Base-by-base conservation (phyloP, 163 green algal species). In the Chlorella variabilis region DNA sequence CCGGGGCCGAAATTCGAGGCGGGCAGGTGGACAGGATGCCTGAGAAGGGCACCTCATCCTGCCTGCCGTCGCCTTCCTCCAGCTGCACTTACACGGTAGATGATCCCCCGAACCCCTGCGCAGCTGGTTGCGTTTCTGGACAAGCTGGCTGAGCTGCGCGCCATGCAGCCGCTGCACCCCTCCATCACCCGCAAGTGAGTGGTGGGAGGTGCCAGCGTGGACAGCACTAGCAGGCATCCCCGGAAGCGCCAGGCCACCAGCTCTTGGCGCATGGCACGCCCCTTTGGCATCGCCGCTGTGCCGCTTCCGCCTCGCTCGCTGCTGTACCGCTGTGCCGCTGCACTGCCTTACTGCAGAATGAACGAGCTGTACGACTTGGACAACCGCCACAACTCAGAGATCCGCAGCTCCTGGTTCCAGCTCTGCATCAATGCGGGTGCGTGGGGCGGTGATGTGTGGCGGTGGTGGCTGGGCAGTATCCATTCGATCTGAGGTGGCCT, bases 91-190 rank as follows among this genome's bases (percentile, higher is more conserved):
- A n/a, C n/a, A n/a, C n/a, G n/a, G n/a, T n/a, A n/a, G n/a, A n/a
- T n/a, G n/a, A n/a, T n/a, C n/a, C n/a, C n/a, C n/a, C n/a, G n/a
- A n/a, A n/a, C n/a, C n/a, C 58, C 21, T 38, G 58, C 15, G 36
- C 83, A 93, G 87, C 33, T 94, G 21, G 89, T 95, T 17, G 90
- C 91, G 8, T 97, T 98, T 82, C 83, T 98, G 70, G 90, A 95
- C 39, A 89, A 90, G 81, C 91, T 98, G 82, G 59, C 36, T 4
- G 86, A 90, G 83, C 85, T 92, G 58, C 81, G 90, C 25, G 58
- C 77, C 1, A 56, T 85, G 74, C 81, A 87, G 74, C 87, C 91
- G 0, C 77, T 96, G 71, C 85, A 93, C 49, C 65, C 79, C 4
- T 70, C 51, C 49, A 87, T 87, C 25, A 90, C 89, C 0, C 84